Conservation (phyloP, 495 filamentous ascomycete genomes). For the Daldinia caldariorum region DNA sequence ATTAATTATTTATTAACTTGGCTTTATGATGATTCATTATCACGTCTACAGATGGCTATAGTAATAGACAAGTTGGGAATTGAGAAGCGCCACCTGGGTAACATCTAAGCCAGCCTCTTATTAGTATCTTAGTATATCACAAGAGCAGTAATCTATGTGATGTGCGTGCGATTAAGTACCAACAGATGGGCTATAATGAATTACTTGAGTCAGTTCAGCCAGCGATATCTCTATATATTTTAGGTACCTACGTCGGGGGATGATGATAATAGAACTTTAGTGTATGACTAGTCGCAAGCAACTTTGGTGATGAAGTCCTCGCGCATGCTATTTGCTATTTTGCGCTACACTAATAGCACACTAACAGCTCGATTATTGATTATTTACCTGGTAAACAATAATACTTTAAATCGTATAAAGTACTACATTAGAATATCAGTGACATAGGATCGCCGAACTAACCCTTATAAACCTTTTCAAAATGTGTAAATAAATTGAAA, state of each 20-base stretch:
- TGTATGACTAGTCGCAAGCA: too few species aligned
- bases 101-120: conserved; percentile 10
- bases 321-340: neutral
- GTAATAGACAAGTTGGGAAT: neutral
- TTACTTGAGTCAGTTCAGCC: neutral
- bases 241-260: too few species aligned
- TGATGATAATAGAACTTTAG: too few species aligned
- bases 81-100: neutral
- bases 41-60: neutral
- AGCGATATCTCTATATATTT: neutral
- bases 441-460: neutral
- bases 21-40: conserved; percentile 11
- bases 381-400: too few species aligned
- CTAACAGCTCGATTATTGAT: too few species aligned
- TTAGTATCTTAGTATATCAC: neutral
- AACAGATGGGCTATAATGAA: neutral
- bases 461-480: neutral
- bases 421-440: neutral
- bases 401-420: too few species aligned
- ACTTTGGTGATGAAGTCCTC: too few species aligned
- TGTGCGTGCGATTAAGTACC: neutral
- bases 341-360: neutral
- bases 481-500: too few species aligned
- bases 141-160: too few species aligned
- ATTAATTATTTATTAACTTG: conserved; percentile 13